Conservation (phyloP, 495 filamentous ascomycete species). For the Paragyromitra xinjiangensis region DNA sequence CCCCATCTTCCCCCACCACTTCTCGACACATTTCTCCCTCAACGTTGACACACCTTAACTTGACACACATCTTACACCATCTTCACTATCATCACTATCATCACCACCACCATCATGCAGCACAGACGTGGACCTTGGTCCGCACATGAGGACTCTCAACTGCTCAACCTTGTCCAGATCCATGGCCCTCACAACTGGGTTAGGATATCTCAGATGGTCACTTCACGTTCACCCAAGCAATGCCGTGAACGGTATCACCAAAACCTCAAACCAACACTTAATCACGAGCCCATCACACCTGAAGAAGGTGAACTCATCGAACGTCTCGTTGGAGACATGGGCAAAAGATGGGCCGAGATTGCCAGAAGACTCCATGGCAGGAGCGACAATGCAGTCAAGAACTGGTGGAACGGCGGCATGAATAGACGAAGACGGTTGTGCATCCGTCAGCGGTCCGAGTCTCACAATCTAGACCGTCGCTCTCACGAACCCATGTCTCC, state of each 20-base stretch:
- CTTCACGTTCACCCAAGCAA: constrained; percentile 88
- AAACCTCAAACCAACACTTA: constrained; percentile 89
- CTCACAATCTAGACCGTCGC: constrained; percentile 57
- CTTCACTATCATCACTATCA: not conserved
- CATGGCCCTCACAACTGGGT: constrained; percentile 94
- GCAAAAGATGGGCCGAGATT: constrained; percentile 95
- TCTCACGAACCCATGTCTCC: constrained; percentile 51
- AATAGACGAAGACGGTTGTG: constrained; percentile 72
- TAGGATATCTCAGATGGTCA: constrained; percentile 78
- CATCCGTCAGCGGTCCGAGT: constrained; percentile 62
- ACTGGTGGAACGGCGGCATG: constrained; percentile 98
- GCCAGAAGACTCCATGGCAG: constrained; percentile 83
- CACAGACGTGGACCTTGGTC: constrained; percentile 91
- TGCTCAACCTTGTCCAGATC: constrained; percentile 75
- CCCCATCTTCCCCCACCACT: constrained; percentile 39
- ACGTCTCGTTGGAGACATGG: constrained; percentile 79
- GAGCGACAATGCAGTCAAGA: constrained; percentile 98
- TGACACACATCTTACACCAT: constrained; percentile 1
- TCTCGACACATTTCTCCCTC: constrained; percentile 43
- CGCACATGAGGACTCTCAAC: constrained; percentile 75
- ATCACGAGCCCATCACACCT: constrained; percentile 88
- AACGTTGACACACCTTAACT: constrained; percentile 37
- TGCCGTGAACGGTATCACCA: constrained; percentile 96
- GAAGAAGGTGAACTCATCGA: constrained; percentile 89
- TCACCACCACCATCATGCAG: constrained; percentile 40